Evolutionary conservation across 192 early-diverging fungal genomes (phyloP).

Genomic region (Bifiguratus adelaidae): DNA sequence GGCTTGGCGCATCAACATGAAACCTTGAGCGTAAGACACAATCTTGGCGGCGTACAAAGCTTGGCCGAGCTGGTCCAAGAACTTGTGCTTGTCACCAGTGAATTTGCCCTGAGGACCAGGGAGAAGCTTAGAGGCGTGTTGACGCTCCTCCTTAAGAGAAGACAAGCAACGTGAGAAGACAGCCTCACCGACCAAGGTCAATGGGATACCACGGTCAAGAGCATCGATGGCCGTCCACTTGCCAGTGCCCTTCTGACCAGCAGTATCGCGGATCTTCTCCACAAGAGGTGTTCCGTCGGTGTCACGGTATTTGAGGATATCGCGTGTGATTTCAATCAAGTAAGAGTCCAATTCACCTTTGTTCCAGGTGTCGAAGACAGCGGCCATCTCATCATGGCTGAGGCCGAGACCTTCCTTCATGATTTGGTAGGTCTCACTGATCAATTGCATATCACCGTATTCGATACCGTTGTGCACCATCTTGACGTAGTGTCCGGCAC

Average conservation of each 20-base stretch:
- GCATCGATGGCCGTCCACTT: slow-evolving; percentile 98
- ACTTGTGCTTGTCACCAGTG: slow-evolving; percentile 80
- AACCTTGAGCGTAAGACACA: slow-evolving; percentile 97
- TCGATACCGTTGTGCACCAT: slow-evolving; percentile 99
- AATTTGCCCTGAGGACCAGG: slow-evolving; percentile 60
- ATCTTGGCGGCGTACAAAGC: slow-evolving; percentile 97
- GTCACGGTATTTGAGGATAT: slow-evolving; percentile 92
- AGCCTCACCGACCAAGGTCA: slow-evolving; percentile 96
- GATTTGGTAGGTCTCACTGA: slow-evolving; percentile 91
- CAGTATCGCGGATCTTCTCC: slow-evolving; percentile 92
- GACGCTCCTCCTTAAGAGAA: slow-evolving; percentile 92
- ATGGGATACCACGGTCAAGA: slow-evolving; percentile 91
- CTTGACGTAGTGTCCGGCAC: slow-evolving; percentile 98
- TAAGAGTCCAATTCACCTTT: slow-evolving; percentile 94
- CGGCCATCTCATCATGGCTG: slow-evolving; percentile 77
- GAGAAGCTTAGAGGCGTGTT: slow-evolving; percentile 79
- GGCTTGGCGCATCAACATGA: slow-evolving; percentile 96
- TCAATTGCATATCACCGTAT: slow-evolving; percentile 99
- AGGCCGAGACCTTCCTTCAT: slow-evolving; percentile 81
- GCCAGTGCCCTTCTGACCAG: slow-evolving; percentile 96
- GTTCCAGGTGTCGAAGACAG: slow-evolving; percentile 92
- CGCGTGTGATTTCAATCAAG: slow-evolving; percentile 92
- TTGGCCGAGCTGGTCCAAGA: slow-evolving; percentile 83
- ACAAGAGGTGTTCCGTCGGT: slow-evolving; percentile 77
- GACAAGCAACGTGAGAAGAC: slow-evolving; percentile 97